Evolutionary conservation across 208 protist genomes (phyloP).

Genomic region (Trypanosoma mega): DNA sequence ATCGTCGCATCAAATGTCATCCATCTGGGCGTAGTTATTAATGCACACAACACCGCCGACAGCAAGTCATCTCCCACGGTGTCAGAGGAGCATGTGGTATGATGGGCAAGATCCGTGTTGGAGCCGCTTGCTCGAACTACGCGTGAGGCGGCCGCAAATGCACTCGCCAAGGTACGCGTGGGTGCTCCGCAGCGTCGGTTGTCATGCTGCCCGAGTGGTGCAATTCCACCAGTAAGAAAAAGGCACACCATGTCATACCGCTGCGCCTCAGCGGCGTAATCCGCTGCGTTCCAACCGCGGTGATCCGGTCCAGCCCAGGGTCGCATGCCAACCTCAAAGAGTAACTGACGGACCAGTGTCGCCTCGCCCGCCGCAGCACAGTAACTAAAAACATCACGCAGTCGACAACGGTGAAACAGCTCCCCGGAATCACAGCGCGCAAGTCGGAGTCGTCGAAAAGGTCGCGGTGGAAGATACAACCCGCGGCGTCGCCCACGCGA

Average conservation of each 20-base stretch:
- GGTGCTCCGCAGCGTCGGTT: slow-evolving; percentile 14
- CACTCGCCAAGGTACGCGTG: slow-evolving; percentile 25
- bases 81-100: too few relatives aligned
- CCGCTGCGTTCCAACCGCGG: slow-evolving; percentile 64
- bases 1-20: slow-evolving; percentile 7
- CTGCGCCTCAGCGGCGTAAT: slow-evolving; percentile 43
- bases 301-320: slow-evolving; percentile 60
- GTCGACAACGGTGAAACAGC: slow-evolving; percentile 49
- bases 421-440: slow-evolving; percentile 17
- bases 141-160: background rate
- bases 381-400: slow-evolving; percentile 80
- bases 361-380: slow-evolving; percentile 42
- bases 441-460: slow-evolving; percentile 50
- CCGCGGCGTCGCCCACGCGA: slow-evolving; percentile 33
- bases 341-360: slow-evolving; percentile 40
- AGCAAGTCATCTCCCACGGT: too few relatives aligned
- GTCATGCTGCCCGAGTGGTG: slow-evolving; percentile 38
- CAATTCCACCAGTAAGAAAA: slow-evolving; percentile 42
- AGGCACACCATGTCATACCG: slow-evolving; percentile 32
- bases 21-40: too few relatives aligned
- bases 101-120: too few relatives aligned
- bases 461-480: slow-evolving; percentile 38
- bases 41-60: slow-evolving; percentile 2
- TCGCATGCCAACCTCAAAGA: slow-evolving; percentile 41
- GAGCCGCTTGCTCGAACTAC: too few relatives aligned